Base-by-base conservation (phyloP, 2,329 filamentous ascomycete species). In the Ophiostoma ulmi region DNA sequence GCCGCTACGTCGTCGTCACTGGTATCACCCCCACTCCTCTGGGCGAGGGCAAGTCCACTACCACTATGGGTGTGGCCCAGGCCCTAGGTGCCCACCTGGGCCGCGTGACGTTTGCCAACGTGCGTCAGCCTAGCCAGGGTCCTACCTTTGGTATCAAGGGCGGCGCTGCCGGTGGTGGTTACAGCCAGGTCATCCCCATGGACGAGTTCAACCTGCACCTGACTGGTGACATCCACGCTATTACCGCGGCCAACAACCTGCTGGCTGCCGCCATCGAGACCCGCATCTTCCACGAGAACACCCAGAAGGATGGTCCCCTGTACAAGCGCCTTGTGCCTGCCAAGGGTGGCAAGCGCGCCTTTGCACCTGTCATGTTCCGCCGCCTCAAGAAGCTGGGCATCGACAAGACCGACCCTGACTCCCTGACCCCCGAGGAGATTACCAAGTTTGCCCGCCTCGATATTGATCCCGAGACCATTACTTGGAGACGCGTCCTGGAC, bases 91-190 rank as follows among this genome's bases (percentile, higher is more conserved):
- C 90, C 55, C 94, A 98, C 76, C 83, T 98, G 68, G 91, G 91
- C 75, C 91, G 91, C 72, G 86, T 98, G 75, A 91, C 91, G 3
- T 98, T 99, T 80, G 95, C 95, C 80, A 98, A 99, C 79, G 95
- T 99, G 68, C 89, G 95, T 72, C 95, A 99, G 79, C 95, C 95
- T 68, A 97, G 93, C 76, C 95, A 98, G 83, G 95, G 95, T 5
- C 95, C 95, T 70, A 99, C 95, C 0, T 99, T 99, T 79, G 95
- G 95, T 77, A 98, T 99, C 86, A 99, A 99, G 85, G 95, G 95
- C 73, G 95, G 95, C 77, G 95, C 95, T 72, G 95, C 95, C 71
- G 95, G 95, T 77, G 95, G 95, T 80, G 95, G 95, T 55, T 99
- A 98, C 87, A 97, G 93, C 80, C 95, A 99, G 80, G 95, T 99